Evolutionary conservation across 2,329 filamentous ascomycete species (phyloP), one percentile per base, ranked within the genome.

Genomic region (Massarina eburnea): DNA sequence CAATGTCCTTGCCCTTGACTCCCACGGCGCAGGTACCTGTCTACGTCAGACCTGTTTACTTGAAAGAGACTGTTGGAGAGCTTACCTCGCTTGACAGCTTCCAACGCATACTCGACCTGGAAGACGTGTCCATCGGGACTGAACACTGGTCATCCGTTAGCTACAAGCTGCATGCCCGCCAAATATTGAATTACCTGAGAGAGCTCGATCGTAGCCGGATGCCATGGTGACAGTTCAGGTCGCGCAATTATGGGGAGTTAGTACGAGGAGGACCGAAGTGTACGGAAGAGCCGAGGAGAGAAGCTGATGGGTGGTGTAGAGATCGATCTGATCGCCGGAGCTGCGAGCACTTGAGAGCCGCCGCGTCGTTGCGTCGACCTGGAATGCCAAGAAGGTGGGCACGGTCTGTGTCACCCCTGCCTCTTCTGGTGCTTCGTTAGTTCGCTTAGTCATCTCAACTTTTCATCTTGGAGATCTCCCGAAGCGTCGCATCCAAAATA

Each of bases 121-220:
- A 99, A 99, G 66, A 99, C 94, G 79, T 99, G 94, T 75, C 94
- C 94, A 77, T 99, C 94, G 67, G 94, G 94, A 83, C 92, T 97
- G 68, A 96, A 96, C 71, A 96, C 91, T 95, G 63, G 56, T 69
- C 57, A 50, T 35, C 52, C 71, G 81, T 76, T 82, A 64, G 49
- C 56, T 41, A 54, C 65, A 59, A 67, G 64, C 56, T 64, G 43
- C 41, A 18, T 42, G 39, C 17, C n/a, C 30, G 32, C 48, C 49
- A 61, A 54, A 37, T 37, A 54, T 68, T 64, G 35, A 38, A 14
- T 8, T 85, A 96, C 91, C 92, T 77, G 92, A 97, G 74, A 97
- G 86, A 76, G 92, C 94, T 88, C 94, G 89, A 80, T 99, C 94
- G 79, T 99, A 99, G 76, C 92, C 92, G 66, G 91, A 96, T 74